Evolutionary conservation across 345 rosid species (phyloP), one percentile per base, ranked within the genome.

Genomic region (Moricandia arvensis): DNA sequence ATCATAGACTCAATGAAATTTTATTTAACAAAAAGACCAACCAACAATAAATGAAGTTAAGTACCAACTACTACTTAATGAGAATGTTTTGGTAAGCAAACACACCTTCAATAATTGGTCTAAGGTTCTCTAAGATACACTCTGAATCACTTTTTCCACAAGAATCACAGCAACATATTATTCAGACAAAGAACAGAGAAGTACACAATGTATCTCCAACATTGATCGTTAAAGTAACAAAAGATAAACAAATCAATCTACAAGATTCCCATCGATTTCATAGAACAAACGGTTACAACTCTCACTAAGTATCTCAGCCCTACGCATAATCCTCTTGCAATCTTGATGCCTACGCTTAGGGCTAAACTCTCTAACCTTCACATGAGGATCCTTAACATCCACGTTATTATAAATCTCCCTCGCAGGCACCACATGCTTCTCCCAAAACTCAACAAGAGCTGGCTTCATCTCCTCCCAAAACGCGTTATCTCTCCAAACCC

Each of bases 371-470:
- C 66, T 71, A 54, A 90, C 67, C 79, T 85, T 78, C 55, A 55
- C 75, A 5, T 72, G 80, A 65, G 92, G 92, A 53, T 86, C 81
- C 2, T 66, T 80, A 13, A 86, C 77, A 34, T 11, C 71, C 49
- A 33, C 18, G 78, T 73, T 73, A 61, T 77, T 71, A 60, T 72
- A 85, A 2, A 84, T 2, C 63, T 89, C 90, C 79, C 77, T 90
- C 13, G 89, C 96, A 12, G 97, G 98, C 43, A 71, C 74, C 10
- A 91, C 97, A 86, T 93, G 90, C 53, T 87, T 82, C 83, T 82
- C 82, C 98, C 95, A 90, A 71, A 93, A 90, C 79, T 88, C 96
- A 53, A 87, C 77, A 15, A 93, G 89, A 2, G 90, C 89, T 10
- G 81, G 43, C 80, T 80, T 87, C 81, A 93, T 21, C 41, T 67